Base-by-base conservation (phyloP, 108 stramenopile genomes). In the Craspedostauros australis region DNA sequence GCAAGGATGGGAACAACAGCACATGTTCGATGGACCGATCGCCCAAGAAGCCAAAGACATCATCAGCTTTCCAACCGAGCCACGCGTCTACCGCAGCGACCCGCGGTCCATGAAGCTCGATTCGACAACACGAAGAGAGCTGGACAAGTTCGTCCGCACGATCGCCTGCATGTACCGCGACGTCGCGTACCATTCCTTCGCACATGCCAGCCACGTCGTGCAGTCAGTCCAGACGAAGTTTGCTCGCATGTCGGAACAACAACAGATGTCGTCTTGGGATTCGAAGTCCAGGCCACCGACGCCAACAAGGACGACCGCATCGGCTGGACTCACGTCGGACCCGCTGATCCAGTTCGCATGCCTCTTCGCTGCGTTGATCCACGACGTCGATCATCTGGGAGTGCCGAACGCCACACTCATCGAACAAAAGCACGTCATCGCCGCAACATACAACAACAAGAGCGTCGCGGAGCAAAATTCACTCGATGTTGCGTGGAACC, bases 381-480 rank as follows among this genome's bases (percentile, higher is more conserved):
- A 76, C 36, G 75, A 80, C 46, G 75, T 80, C 36, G 79, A 68
- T 21, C 66, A 68, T 38, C 15, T 12, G 8, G 66, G 66, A 27
- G 25, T 68, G 5, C 32, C 57, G 2, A 68, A 68, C 30, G 23
- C 20, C 5, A 44, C 53, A 20, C 51, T 68, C 1, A 44, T 68
- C 16, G 7, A 45, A 24, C 52, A 68, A 22, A 15, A n/a, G 2
- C 20, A 44, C 26, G 43, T 24, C 11, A 31, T 79, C 15, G 72
- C 77, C 4, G 39, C 64, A 18, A 18, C 72, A 38, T 79, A 79
- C 61, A 79, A 79, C 29, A 73, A 79, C 50, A 64, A 73, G 54
- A 60, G 62, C 40, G 71, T 79, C 11, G 63, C 67, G 1, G 77
- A 79, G 43, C 77, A 79, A 52, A 34, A 70, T 21, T 63, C 65